Conservation (phyloP, 2,329 filamentous ascomycete genomes). For the Hymenoscyphus repandus region DNA sequence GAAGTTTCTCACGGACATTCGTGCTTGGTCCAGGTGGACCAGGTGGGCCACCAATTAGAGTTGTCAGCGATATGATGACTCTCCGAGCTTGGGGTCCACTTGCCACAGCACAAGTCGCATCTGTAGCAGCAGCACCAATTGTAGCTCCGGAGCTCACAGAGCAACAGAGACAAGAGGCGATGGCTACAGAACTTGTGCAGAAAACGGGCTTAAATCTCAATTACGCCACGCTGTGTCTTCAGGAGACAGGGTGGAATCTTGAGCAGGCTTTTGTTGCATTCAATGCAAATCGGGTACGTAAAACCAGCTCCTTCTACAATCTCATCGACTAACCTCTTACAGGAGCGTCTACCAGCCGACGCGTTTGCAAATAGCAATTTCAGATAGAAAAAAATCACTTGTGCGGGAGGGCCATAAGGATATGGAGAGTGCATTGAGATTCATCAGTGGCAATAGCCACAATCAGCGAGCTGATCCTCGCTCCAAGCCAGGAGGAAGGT, state of each 20-base stretch:
- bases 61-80: constrained; percentile 74
- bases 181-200: constrained; percentile 69
- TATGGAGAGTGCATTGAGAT: too few species aligned
- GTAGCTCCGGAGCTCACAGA: constrained; percentile 23
- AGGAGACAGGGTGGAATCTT: constrained; percentile 75
- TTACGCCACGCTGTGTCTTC: constrained; percentile 76
- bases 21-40: constrained; percentile 70
- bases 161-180: constrained; percentile 51
- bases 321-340: too few species aligned
- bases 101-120: constrained; percentile 27
- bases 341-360: too few species aligned
- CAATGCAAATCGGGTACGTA: constrained; percentile 63
- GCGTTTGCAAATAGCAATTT: too few species aligned
- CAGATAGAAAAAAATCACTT: too few species aligned
- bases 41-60: constrained; percentile 53
- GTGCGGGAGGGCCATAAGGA: too few species aligned
- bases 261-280: constrained; percentile 71
- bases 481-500: too few species aligned
- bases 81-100: constrained; percentile 60
- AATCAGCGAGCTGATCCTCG: too few species aligned
- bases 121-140: constrained; percentile 8
- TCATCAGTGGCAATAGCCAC: too few species aligned
- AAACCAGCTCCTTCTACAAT: not conserved
- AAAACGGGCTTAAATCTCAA: constrained; percentile 75
- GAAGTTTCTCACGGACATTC: constrained; percentile 80